Conservation (phyloP, 495 filamentous ascomycete species). For the Beverwykella pulmonaria region DNA sequence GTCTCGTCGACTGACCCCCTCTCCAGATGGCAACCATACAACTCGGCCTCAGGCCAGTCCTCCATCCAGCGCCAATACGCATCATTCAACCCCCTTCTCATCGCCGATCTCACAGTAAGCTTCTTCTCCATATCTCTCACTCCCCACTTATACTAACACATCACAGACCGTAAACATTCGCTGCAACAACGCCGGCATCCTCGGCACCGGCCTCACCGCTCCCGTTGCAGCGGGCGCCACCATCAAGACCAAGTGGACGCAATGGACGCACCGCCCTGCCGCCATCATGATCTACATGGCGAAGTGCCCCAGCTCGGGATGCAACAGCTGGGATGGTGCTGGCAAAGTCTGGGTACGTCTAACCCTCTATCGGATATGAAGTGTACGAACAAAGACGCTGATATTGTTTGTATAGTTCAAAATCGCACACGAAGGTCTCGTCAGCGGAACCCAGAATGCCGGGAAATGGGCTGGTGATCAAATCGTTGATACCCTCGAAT, state of each 20-base stretch:
- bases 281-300: slow-evolving; percentile 40
- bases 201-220: slow-evolving; percentile 28
- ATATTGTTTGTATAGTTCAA: slow-evolving; percentile 31
- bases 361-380: neutral
- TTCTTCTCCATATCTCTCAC: neutral
- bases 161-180: slow-evolving; percentile 27
- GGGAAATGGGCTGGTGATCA: slow-evolving; percentile 35
- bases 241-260: slow-evolving; percentile 33
- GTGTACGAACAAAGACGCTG: neutral
- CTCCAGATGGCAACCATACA: slow-evolving; percentile 35
- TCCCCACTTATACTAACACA: neutral
- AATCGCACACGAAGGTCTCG: slow-evolving; percentile 33
- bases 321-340: slow-evolving; percentile 30
- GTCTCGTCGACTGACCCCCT: slow-evolving; percentile 2
- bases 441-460: slow-evolving; percentile 29
- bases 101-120: slow-evolving; percentile 27
- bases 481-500: slow-evolving; percentile 31
- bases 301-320: slow-evolving; percentile 31
- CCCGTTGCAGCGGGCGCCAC: slow-evolving; percentile 27
- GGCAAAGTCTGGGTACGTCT: slow-evolving; percentile 27
- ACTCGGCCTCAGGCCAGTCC: slow-evolving; percentile 31
- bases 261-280: slow-evolving; percentile 36
- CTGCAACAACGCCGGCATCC: slow-evolving; percentile 34
- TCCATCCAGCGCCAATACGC: slow-evolving; percentile 34
- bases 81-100: slow-evolving; percentile 28